Base-by-base conservation (phyloP, 805 yeast species). In the Cyberlindnera sargentensis region DNA sequence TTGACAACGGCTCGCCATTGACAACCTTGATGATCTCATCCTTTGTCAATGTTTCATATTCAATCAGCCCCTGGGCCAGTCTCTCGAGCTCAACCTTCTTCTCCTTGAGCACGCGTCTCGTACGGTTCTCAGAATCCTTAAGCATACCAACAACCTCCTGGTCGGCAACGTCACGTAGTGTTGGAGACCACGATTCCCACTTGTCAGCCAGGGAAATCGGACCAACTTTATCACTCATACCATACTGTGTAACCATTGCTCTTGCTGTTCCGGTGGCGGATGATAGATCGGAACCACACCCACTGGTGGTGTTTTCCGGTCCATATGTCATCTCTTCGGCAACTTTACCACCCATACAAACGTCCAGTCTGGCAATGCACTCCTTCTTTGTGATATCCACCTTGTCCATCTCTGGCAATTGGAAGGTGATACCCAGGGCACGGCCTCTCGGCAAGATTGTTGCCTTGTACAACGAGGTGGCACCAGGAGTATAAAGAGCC, bases 341-440 rank as follows among this genome's bases (percentile, higher is more conserved):
- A 46, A 89, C 81, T 63, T 90, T 90, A 50, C 99, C 99, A 47
- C 99, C 99, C 99, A 93, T 93, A 62, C 96, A 89, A 40, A 93
- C 99, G 63, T 93, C 99, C 52, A 93, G 67, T 50, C 95, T 73
- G 0, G 98, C 96, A 50, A 83, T 72, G 62, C 96, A 86, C 66
- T 93, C 98, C 47, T 74, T 78, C 62, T 78, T 84, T 30, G 96
- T 88, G 65, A 86, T 84, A 60, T 91, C 98, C 48, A 86, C 89
- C 69, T 93, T 91, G 67, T 93, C 99, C 91, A 90, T 88, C 62
- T 93, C 98, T 3, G 99, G 99, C 52, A 93, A 76, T 65, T 91
- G 98, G 77, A 90, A 93, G 1, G 99, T 95, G 38, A 93, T 79
- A 62, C 99, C 99, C 41, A 93, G 71, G 0, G 99, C 99, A 52